Conservation (phyloP, 2,329 filamentous ascomycete genomes). For the Aspergillus persii region DNA sequence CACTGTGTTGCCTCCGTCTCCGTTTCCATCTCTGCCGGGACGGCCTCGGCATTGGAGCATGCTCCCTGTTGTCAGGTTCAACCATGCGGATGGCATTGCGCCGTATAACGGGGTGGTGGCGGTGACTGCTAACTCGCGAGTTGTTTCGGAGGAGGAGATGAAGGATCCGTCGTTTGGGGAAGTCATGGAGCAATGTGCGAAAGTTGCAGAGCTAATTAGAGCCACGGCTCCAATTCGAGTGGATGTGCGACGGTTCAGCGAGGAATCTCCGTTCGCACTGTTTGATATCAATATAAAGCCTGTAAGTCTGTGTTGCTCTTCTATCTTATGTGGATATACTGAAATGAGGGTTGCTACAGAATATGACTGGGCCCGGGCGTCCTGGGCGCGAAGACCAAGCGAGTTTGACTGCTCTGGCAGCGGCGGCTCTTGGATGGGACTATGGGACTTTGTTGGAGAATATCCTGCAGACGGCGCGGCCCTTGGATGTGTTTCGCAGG, state of each 20-base stretch:
- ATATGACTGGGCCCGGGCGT: constrained; percentile 50
- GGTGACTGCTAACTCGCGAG: constrained; percentile 48
- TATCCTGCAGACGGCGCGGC: constrained; percentile 28
- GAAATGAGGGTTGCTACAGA: constrained; percentile 22
- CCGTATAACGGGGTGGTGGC: constrained; percentile 52
- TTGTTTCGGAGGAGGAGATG: constrained; percentile 28
- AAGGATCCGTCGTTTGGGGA: constrained; percentile 32
- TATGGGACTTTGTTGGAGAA: constrained; percentile 39
- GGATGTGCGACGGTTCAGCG: constrained; percentile 43
- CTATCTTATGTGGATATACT: background rate
- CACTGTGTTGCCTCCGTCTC: constrained; percentile 51
- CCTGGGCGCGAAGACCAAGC: constrained; percentile 50
- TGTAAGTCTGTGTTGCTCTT: constrained; percentile 28
- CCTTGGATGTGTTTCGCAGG: constrained; percentile 8
- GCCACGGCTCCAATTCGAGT: constrained; percentile 48
- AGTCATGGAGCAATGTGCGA: constrained; percentile 41
- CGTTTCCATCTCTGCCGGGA: background rate
- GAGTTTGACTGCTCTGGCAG: constrained; percentile 47
- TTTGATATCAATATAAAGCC: constrained; percentile 56
- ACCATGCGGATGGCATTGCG: constrained; percentile 48
- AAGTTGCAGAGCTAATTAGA: constrained; percentile 39
- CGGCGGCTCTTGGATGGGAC: constrained; percentile 44
- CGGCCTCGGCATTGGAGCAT: constrained; percentile 43
- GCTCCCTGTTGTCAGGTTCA: constrained; percentile 48
- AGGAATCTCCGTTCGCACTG: constrained; percentile 42